These are phyloP conservation scores for Blastocrithidia nonstop DNA, from an alignment of 208 protist species.

Conservation along the genomic window DNA sequence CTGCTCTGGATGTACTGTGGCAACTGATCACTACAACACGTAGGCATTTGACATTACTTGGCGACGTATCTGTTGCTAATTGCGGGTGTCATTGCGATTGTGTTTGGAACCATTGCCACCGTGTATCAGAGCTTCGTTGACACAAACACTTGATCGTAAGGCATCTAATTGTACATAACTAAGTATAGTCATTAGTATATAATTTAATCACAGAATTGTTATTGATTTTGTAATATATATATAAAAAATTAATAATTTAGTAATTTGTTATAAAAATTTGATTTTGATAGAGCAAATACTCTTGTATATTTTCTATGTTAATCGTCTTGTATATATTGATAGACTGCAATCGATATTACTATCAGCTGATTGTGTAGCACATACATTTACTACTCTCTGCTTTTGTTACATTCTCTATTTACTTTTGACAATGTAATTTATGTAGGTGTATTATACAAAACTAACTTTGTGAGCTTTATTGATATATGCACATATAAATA, in stretches of 20 bases:
- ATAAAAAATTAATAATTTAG: neutral
- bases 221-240: neutral
- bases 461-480: too few species aligned
- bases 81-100: conserved; percentile 40
- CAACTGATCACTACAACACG: conserved; percentile 24
- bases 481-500: too few species aligned
- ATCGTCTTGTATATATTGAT: too few species aligned
- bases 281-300: too few species aligned
- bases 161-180: neutral
- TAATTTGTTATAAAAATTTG: too few species aligned
- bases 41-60: conserved; percentile 27
- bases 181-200: neutral
- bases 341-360: too few species aligned
- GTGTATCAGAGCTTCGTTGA: conserved; percentile 21
- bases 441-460: too few species aligned
- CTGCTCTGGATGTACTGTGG: conserved; percentile 59
- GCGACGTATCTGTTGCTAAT: conserved; percentile 26
- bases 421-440: too few species aligned
- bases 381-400: too few species aligned
- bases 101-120: conserved; percentile 39
- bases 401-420: too few species aligned
- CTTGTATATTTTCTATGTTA: too few species aligned
- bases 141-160: neutral
- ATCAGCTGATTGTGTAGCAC: too few species aligned
- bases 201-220: neutral